Evolutionary conservation across 768 basidiomycete species (phyloP).

Genomic region (Mrakia hoshinonis): DNA sequence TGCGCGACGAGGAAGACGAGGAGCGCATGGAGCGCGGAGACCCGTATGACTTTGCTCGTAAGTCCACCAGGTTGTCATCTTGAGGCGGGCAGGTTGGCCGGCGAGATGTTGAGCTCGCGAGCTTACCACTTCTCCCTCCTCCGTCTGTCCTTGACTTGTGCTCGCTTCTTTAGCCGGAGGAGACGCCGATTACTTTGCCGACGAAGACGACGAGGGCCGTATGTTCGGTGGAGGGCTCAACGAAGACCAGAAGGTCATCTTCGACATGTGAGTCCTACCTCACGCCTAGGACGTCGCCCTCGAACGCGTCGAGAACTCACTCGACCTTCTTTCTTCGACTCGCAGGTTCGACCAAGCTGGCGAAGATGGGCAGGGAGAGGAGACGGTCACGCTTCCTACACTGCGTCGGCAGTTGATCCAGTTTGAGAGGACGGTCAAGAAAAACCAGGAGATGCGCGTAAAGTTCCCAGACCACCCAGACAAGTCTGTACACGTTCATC

Average conservation of each 20-base stretch:
- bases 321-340: background rate
- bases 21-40: constrained; percentile 11
- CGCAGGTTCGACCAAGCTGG: constrained; percentile 58
- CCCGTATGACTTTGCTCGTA: constrained; percentile 23
- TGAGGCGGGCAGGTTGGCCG: background rate
- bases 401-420: constrained; percentile 65
- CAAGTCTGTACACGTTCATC: constrained; percentile 51
- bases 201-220: constrained; percentile 74
- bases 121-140: background rate
- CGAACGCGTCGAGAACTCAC: background rate
- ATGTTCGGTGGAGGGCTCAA: constrained; percentile 93
- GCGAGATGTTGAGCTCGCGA: constrained; percentile 20
- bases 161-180: constrained; percentile 66
- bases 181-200: constrained; percentile 80
- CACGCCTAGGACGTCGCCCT: background rate
- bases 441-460: constrained; percentile 93
- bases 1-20: constrained; percentile 26
- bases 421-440: constrained; percentile 81
- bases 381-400: constrained; percentile 58
- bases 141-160: background rate
- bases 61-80: background rate
- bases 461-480: constrained; percentile 87
- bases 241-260: constrained; percentile 79
- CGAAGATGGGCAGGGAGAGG: constrained; percentile 59
- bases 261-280: constrained; percentile 53